Conservation (phyloP, 2,329 filamentous ascomycete species). For the Didymosphaeria variabile region DNA sequence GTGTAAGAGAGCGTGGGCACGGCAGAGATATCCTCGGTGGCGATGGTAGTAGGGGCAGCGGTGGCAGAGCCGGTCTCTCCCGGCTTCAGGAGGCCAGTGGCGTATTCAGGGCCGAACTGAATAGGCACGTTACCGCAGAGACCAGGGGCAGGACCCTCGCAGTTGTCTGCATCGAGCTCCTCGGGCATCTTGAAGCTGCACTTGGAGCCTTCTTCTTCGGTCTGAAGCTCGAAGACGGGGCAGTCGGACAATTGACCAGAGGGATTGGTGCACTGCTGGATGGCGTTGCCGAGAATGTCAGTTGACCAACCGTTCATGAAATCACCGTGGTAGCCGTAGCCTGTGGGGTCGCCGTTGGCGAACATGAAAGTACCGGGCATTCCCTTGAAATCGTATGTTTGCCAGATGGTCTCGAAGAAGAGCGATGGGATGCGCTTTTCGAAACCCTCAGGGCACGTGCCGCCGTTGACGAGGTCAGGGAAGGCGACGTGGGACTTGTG, state of each 20-base stretch:
- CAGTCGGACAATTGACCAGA: slow-evolving; percentile 79
- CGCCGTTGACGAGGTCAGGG: slow-evolving; percentile 62
- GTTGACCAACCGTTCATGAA: slow-evolving; percentile 77
- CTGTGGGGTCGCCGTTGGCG: slow-evolving; percentile 76
- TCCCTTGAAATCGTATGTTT: slow-evolving; percentile 61
- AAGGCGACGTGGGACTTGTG: slow-evolving; percentile 73
- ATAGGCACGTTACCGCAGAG: slow-evolving; percentile 74
- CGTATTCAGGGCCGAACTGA: slow-evolving; percentile 56
- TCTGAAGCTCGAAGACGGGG: slow-evolving; percentile 75
- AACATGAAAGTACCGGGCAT: slow-evolving; percentile 69
- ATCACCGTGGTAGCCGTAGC: slow-evolving; percentile 76
- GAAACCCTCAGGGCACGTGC: slow-evolving; percentile 64
- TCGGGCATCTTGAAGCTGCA: slow-evolving; percentile 72
- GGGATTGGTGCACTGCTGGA: slow-evolving; percentile 75
- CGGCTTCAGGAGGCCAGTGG: slow-evolving; percentile 36
- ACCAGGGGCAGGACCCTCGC: slow-evolving; percentile 61
- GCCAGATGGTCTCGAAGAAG: slow-evolving; percentile 68
- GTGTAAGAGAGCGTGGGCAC: slow-evolving; percentile 48
- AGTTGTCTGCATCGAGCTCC: slow-evolving; percentile 67
- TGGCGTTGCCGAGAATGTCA: slow-evolving; percentile 70
- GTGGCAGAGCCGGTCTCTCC: slow-evolving; percentile 35
- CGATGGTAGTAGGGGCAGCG: slow-evolving; percentile 28
- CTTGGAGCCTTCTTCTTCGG: slow-evolving; percentile 59
- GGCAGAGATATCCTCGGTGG: slow-evolving; percentile 26
- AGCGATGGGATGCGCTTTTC: slow-evolving; percentile 66